Conservation (phyloP, 75 land plant genomes). For the Azolla pinnata region DNA sequence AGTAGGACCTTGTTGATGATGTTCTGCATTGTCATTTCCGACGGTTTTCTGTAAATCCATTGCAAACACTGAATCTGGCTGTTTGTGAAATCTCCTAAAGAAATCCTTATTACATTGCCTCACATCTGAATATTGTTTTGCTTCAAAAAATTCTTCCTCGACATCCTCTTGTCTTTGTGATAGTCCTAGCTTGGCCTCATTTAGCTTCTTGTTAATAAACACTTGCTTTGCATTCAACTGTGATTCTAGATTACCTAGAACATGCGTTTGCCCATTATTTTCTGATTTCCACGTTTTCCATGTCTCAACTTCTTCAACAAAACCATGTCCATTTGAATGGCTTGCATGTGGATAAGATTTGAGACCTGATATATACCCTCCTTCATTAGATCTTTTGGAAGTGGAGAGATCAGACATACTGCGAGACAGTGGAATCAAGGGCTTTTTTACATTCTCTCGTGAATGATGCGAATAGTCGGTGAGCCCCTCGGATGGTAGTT, state of each 20-base stretch:
- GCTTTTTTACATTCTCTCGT: no score
- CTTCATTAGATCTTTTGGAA: not conserved
- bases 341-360: not conserved
- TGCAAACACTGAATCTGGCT: slow-evolving; percentile 55
- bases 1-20: slow-evolving; percentile 30
- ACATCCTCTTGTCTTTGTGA: slow-evolving; percentile 45
- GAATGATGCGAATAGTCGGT: no score
- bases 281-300: slow-evolving; percentile 23
- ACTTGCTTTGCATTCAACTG: slow-evolving; percentile 11
- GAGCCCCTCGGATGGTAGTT: not conserved
- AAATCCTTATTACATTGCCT: slow-evolving; percentile 72
- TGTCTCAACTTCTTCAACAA: slow-evolving; percentile 39
- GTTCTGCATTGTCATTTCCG: not conserved
- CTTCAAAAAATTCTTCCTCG: slow-evolving; percentile 51
- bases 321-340: slow-evolving; percentile 2
- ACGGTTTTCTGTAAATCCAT: slow-evolving; percentile 16
- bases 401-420: not conserved
- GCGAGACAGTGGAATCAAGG: not conserved
- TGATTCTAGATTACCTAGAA: slow-evolving; percentile 14
- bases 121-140: slow-evolving; percentile 80
- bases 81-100: slow-evolving; percentile 66
- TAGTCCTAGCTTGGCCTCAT: slow-evolving; percentile 54
- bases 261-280: slow-evolving; percentile 10
- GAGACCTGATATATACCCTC: not conserved
- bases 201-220: slow-evolving; percentile 20